These are phyloP conservation scores for Linaria vulgaris DNA, from an alignment of 257 asterid genomes.

Conservation along the genomic window DNA sequence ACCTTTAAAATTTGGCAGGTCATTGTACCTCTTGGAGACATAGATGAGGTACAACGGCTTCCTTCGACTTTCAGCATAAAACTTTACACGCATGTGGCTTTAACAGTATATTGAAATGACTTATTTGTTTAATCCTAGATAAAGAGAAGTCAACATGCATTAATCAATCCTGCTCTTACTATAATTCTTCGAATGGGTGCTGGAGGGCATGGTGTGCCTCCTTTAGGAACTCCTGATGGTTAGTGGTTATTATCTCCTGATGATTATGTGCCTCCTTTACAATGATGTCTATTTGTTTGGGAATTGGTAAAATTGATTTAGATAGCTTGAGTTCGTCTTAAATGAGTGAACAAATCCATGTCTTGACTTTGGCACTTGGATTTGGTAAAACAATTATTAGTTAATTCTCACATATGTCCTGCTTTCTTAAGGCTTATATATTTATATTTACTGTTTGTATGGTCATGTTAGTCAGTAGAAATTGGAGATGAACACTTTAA, in stretches of 20 bases:
- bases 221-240: constrained; percentile 99
- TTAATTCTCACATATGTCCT: constrained; percentile 7
- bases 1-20: constrained; percentile 57
- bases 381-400: constrained; percentile 3
- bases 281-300: constrained; percentile 23
- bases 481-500: no score
- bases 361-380: constrained; percentile 13
- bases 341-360: no score
- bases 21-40: constrained; percentile 80
- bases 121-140: constrained; percentile 52
- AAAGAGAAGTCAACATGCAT: constrained; percentile 91
- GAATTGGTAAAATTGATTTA: no score
- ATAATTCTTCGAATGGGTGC: constrained; percentile 95
- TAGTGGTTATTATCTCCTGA: constrained; percentile 38
- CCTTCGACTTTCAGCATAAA: constrained; percentile 12
- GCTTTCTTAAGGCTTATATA: not conserved
- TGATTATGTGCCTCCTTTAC: no score
- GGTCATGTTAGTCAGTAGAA: no score
- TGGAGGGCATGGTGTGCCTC: constrained; percentile 99
- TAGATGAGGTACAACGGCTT: constrained; percentile 71
- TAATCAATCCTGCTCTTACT: constrained; percentile 91
- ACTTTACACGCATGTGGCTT: constrained; percentile 8
- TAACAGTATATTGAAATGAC: constrained; percentile 22
- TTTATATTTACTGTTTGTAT: not conserved
- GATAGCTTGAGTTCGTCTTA: no score